Base-by-base conservation (phyloP, 805 yeast species). In the Pichia ethanolica region DNA sequence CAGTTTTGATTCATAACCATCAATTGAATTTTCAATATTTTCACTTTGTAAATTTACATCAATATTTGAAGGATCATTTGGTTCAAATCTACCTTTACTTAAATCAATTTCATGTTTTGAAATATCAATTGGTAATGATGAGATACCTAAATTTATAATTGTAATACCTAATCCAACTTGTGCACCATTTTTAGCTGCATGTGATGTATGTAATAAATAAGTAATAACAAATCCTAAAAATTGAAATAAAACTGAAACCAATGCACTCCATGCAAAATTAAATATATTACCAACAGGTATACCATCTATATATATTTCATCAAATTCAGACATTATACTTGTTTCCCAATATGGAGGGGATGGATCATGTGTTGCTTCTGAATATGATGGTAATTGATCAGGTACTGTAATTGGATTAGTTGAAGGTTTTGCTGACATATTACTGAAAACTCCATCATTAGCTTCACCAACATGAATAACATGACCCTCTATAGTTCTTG, bases 341-440 rank as follows among this genome's bases (percentile, higher is more conserved):
- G 90, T 80, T 66, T 93, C 99, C 95, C 97, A 93, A 67, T 93
- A 93, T 38, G 96, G 96, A 0, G 99, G 99, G 0, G 95, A 81
- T 13, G 93, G 79, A 63, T 93, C 99, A 4, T 89, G 85, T 0
- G 96, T 88, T 0, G 96, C 98, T 62, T 90, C 98, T 49, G 88
- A 97, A 67, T 93, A 93, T 0, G 95, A 74, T 4, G 98, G 98
- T 25, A 81, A 77, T 38, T 87, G 83, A 34, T 71, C 71, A 52
- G 84, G 90, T 10, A 71, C 66, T 39, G 63, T 62, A 14, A 65
- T 61, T 0, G 75, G 62, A 44, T 83, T 91, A 3, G 50, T 47
- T 0, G 63, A 51, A 5, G 97, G 97, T 61, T 90, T 91, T 3
- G 98, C 98, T 58, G 86, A 78, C 58, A 93, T 65, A 65, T 93